These are phyloP conservation scores for Sclerospora graminicola DNA, from an alignment of 352 stramenopile genomes.

Conservation along the genomic window DNA sequence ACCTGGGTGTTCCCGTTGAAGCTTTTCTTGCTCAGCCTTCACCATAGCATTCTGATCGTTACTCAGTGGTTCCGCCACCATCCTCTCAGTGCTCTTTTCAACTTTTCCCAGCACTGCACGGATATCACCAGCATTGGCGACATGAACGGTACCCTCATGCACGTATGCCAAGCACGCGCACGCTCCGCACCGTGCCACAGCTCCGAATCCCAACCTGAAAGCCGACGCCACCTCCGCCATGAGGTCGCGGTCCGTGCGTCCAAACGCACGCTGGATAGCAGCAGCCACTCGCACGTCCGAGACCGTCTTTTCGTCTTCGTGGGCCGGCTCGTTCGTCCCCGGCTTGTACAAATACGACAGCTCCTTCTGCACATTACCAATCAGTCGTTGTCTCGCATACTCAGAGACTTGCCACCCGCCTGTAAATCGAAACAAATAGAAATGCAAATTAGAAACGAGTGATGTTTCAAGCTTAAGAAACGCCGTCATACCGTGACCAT, in stretches of 20 bases:
- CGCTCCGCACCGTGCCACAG: constrained; percentile 78
- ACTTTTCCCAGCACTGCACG: constrained; percentile 63
- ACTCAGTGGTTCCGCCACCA: constrained; percentile 66
- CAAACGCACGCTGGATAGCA: constrained; percentile 78
- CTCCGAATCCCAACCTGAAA: constrained; percentile 88
- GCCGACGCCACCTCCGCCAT: constrained; percentile 67
- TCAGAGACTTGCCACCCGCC: constrained; percentile 90
- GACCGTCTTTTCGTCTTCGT: constrained; percentile 18
- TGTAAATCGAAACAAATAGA: constrained; percentile 15
- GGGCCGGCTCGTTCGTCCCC: constrained; percentile 11
- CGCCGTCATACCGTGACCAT: constrained; percentile 71
- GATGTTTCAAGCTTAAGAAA: not conserved
- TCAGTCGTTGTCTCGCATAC: constrained; percentile 68
- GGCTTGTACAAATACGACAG: constrained; percentile 39
- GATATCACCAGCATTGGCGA: constrained; percentile 84
- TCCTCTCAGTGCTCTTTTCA: constrained; percentile 20
- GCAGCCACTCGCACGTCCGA: constrained; percentile 43
- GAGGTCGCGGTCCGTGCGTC: constrained; percentile 78
- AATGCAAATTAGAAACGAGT: not conserved
- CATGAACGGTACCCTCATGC: constrained; percentile 61
- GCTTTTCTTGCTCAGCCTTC: constrained; percentile 76
- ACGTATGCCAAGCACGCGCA: constrained; percentile 82
- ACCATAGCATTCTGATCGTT: constrained; percentile 91
- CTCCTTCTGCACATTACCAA: constrained; percentile 74
- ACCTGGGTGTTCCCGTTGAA: constrained; percentile 74